Percentiles rank a stretch among this genome's conserved stretches.
Evolutionary conservation across 1,284 basidiomycete genomes (phyloP).

Genomic region (Ganoderma meredithae): DNA sequence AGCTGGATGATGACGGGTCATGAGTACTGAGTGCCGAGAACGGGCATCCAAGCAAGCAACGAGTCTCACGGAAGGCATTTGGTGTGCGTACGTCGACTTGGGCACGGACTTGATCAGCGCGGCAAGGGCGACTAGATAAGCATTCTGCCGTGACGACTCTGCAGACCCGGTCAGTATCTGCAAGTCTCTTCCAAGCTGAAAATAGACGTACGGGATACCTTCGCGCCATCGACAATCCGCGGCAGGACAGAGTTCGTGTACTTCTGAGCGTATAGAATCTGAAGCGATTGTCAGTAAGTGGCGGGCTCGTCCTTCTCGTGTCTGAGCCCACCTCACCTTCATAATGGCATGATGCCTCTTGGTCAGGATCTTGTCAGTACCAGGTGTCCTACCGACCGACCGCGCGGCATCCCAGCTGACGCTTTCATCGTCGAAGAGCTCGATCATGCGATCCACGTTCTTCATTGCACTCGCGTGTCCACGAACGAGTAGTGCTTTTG

Average conservation of each 20-base stretch:
- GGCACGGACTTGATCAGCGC: conserved; percentile 86
- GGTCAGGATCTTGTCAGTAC: conserved; percentile 66
- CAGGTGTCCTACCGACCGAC: conserved; percentile 73
- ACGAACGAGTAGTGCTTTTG: conserved; percentile 81
- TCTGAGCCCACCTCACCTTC: conserved; percentile 56
- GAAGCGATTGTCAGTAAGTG: background rate
- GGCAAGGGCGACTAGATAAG: conserved; percentile 87
- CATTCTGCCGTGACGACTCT: conserved; percentile 62
- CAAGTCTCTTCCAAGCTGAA: background rate
- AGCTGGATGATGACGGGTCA: conserved; percentile 57
- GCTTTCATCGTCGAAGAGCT: conserved; percentile 66
- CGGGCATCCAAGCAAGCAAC: background rate
- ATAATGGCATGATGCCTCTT: conserved; percentile 82
- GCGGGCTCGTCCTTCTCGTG: too few species aligned
- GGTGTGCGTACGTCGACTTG: conserved; percentile 71
- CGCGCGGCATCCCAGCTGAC: conserved; percentile 77
- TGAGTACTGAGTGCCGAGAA: conserved; percentile 7
- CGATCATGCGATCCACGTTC: conserved; percentile 73
- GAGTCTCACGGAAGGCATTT: conserved; percentile 72
- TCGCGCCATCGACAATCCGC: conserved; percentile 71
- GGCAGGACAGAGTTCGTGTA: conserved; percentile 82
- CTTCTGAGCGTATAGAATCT: conserved; percentile 90
- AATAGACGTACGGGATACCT: conserved; percentile 50
- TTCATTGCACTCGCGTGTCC: conserved; percentile 66
- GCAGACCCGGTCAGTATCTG: background rate